A percentile compares a stretch with the other conserved stretches of the same genome.
These are phyloP conservation scores for Pascua guehoae DNA, from an alignment of 1,284 basidiomycete genomes.

Conservation along the genomic window DNA sequence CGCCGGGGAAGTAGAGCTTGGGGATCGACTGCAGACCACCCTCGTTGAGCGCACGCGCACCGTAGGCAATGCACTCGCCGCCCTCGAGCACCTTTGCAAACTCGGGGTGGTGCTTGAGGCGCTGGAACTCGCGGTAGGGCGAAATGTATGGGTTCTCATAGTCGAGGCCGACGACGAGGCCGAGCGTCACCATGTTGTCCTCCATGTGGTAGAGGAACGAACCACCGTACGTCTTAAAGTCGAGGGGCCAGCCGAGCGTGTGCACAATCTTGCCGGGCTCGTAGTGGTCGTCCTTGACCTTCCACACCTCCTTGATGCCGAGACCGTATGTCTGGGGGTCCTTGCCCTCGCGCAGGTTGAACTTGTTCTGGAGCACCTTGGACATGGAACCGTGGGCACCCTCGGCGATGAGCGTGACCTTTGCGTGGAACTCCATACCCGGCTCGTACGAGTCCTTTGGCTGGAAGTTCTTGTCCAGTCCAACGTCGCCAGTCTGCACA, in stretches of 20 bases:
- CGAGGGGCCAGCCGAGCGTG: conserved; percentile 90
- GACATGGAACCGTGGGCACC: conserved; percentile 91
- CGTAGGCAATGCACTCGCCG: conserved; percentile 80
- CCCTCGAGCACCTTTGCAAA: conserved; percentile 76
- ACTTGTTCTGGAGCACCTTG: conserved; percentile 74
- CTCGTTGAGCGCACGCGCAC: conserved; percentile 86
- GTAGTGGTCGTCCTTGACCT: conserved; percentile 72
- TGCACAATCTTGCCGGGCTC: conserved; percentile 83
- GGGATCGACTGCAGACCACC: conserved; percentile 93
- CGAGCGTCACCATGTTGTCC: conserved; percentile 83
- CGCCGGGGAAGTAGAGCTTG: conserved; percentile 88
- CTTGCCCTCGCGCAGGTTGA: conserved; percentile 68
- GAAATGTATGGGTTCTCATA: conserved; percentile 92
- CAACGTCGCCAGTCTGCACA: conserved; percentile 92
- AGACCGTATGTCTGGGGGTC: conserved; percentile 96
- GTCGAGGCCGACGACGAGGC: conserved; percentile 89
- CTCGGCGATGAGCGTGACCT: conserved; percentile 91
- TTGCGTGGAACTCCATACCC: conserved; percentile 94
- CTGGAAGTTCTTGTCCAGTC: conserved; percentile 71
- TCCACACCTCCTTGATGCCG: conserved; percentile 97
- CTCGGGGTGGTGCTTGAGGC: conserved; percentile 96
- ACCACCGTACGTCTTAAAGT: conserved; percentile 84
- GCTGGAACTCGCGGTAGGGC: conserved; percentile 90
- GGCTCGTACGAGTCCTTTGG: conserved; percentile 91
- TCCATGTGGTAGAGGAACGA: conserved; percentile 96